These are phyloP conservation scores for Rhodotorula sp. DNA, from an alignment of 1,284 basidiomycete species.

Conservation along the genomic window DNA sequence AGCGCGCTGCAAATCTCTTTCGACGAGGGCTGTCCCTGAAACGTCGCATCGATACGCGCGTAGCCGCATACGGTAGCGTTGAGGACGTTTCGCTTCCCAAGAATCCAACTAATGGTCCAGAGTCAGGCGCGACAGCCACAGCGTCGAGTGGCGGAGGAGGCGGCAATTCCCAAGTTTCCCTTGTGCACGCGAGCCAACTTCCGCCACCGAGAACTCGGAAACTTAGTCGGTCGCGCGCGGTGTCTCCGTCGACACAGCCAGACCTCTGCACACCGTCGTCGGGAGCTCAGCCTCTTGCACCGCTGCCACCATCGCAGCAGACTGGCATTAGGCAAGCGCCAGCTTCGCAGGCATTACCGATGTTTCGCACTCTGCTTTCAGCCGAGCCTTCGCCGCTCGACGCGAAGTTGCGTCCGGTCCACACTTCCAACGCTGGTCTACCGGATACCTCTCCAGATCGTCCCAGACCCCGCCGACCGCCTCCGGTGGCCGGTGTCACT, in stretches of 20 bases:
- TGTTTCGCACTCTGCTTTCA: not conserved
- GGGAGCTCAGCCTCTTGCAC: not conserved
- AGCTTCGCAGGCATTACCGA: not conserved
- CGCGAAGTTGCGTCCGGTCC: not conserved
- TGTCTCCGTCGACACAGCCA: not conserved
- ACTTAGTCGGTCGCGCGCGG: conserved; percentile 6
- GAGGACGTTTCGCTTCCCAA: conserved; percentile 7
- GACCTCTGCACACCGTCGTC: not conserved
- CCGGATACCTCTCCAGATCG: not conserved
- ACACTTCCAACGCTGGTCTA: not conserved
- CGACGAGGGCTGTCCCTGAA: conserved; percentile 10
- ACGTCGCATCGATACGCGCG: conserved; percentile 24
- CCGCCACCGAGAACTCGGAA: conserved; percentile 2
- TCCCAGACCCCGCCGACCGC: not conserved
- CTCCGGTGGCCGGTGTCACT: not conserved
- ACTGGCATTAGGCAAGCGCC: not conserved
- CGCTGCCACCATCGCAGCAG: not conserved
- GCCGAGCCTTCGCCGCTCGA: not conserved
- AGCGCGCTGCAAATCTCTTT: not conserved
- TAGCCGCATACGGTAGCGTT: conserved; percentile 22
- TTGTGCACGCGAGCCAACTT: too few relatives aligned
- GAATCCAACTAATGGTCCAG: not conserved
- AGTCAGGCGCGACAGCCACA: not conserved
- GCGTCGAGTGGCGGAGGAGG: not conserved
- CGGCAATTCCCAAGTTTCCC: too few relatives aligned